Evolutionary conservation across 140 eudicot genomes (phyloP).

Genomic region (Bidens hawaiensis): DNA sequence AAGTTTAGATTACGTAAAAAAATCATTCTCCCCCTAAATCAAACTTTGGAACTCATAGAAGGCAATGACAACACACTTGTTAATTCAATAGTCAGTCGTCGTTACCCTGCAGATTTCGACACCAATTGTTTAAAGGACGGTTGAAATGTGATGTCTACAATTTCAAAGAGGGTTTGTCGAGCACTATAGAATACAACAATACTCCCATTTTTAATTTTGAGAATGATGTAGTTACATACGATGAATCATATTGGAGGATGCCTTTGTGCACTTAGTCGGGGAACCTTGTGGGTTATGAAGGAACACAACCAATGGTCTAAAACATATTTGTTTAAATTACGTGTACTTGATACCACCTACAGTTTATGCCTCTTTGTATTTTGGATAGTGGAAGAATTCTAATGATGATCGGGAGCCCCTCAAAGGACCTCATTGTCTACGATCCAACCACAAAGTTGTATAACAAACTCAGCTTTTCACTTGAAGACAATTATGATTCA

Average conservation of each 20-base stretch:
- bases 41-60: too few relatives aligned
- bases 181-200: too few relatives aligned
- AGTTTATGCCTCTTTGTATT: neutral
- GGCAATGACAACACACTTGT: too few relatives aligned
- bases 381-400: slow-evolving; percentile 4
- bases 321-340: neutral
- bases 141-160: too few relatives aligned
- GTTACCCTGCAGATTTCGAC: neutral
- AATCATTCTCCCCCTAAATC: too few relatives aligned
- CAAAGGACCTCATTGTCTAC: neutral
- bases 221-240: too few relatives aligned
- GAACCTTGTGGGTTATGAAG: slow-evolving; percentile 3
- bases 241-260: neutral
- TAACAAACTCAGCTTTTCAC: neutral
- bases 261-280: neutral
- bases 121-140: too few relatives aligned
- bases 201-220: too few relatives aligned
- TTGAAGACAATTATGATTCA: neutral
- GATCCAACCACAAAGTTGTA: neutral
- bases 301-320: too few relatives aligned
- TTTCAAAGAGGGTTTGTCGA: too few relatives aligned
- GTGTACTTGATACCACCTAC: neutral
- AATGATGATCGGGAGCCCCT: neutral
- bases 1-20: too few relatives aligned
- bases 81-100: too few relatives aligned